Base-by-base conservation (phyloP, 305 asterid species). In the Fraxinus sp. region DNA sequence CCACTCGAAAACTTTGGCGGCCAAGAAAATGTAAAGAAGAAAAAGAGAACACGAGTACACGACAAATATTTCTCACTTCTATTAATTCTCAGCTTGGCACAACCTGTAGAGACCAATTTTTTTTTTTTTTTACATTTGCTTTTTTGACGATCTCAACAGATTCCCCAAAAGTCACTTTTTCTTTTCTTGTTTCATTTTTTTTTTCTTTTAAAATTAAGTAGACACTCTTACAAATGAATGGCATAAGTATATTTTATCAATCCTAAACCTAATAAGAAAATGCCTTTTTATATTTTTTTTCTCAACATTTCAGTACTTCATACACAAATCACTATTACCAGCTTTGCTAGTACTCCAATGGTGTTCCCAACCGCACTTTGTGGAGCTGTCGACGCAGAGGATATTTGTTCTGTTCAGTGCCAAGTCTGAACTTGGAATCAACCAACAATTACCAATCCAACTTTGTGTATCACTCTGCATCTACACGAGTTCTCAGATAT, bases 391-490 rank as follows among this genome's bases (percentile, higher is more conserved):
- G 33, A 64, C 11, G 6, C 35, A 64, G 0, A 85, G 89, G 89
- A 81, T 80, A 77, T 30, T 28, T 7, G 72, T 8, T 64, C 72
- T 64, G 30, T 86, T 89, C 92, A 78, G 96, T 77, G 87, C 87
- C 83, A 86, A 80, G 88, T 86, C 86, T 93, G 93, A 92, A 85
- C 90, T 90, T 93, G 87, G 93, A 93, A 90, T 86, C 94, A 87
- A 93, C 92, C 91, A 86, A 89, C 97, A 85, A 92, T 90, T 83
- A 81, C 92, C 90, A 80, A 86, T 87, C 88, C 92, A 87, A 76
- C 73, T 77, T 85, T 84, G 86, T 80, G 41, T 75, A 84, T 49
- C 85, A 14, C 86, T 90, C 86, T 20, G 86, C 81, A 85, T 86
- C 86, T 76, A 80, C 79, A 86, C 84, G 62, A 83, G 85, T 88